Evolutionary conservation across 2,329 filamentous ascomycete species (phyloP).

Genomic region (Dactylellina parvicollis): DNA sequence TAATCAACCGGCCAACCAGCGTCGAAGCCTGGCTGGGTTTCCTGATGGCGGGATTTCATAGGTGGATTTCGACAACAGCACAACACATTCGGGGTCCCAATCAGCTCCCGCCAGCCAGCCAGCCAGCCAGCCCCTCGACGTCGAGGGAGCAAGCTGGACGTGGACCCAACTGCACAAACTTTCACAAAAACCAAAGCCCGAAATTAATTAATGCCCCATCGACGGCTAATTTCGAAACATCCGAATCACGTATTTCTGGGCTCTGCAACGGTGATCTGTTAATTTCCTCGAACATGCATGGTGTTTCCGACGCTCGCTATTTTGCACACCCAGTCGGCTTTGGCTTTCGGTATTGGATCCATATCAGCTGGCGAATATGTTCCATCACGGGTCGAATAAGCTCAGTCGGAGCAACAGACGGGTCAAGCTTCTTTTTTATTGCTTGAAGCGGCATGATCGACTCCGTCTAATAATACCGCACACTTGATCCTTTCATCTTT

Average conservation of each 20-base stretch:
- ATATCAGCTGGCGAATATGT: constrained; percentile 6
- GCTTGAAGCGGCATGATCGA: no score
- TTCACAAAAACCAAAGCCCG: neutral
- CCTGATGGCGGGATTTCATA: constrained; percentile 39
- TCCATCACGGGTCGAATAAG: constrained; percentile 1
- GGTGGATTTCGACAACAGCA: constrained; percentile 49
- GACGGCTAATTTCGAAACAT: constrained; percentile 1
- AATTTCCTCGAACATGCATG: neutral
- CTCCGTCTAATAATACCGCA: no score
- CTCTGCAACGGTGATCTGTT: neutral
- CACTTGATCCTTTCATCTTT: no score
- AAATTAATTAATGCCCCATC: constrained; percentile 18
- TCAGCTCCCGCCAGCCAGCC: constrained; percentile 23
- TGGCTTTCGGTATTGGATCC: neutral
- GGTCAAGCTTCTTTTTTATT: no score
- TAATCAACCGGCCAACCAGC: constrained; percentile 42
- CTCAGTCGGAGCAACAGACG: no score
- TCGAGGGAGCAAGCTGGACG: no score
- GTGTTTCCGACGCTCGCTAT: neutral
- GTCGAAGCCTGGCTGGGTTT: neutral
- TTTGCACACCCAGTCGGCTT: neutral
- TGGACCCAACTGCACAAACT: constrained; percentile 3
- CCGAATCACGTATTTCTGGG: constrained; percentile 7
- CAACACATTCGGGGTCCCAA: constrained; percentile 41
- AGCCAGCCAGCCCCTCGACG: no score